Base-by-base conservation (phyloP, 2,329 filamentous ascomycete species). In the Trichoderma sp. region DNA sequence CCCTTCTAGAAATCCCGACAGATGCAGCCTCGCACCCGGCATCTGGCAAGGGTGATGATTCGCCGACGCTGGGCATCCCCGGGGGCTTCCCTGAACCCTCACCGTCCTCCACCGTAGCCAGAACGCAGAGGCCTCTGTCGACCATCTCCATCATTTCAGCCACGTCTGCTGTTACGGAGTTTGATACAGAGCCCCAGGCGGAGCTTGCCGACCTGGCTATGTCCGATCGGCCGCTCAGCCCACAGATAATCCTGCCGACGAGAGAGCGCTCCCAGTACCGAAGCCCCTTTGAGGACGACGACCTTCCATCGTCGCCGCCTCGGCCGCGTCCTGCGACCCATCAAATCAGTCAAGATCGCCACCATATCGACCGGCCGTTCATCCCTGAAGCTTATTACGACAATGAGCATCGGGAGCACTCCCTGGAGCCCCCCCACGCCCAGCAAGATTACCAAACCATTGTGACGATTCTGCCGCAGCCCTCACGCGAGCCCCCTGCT, bases 181-280 rank as follows among this genome's bases (percentile, higher is more conserved):
- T 92, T 69, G 90, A 93, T 69, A 83, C 81, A n/a, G 90, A 92
- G 69, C 82, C 87, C 24, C 90, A 92, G 72, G 85, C 83, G 1
- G 84, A 87, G 52, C 77, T 82, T 1, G 78, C 81, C 0, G 70
- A 78, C 17, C 78, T 76, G 50, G 70, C 71, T 54, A 71, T 70
- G 21, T 68, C 72, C 54, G 66, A 73, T 28, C 73, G 74, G 57
- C 71, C 74, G 26, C 71, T 73, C 5, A 75, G 71, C 57, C 72
- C 75, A 7, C 74, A 73, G 43, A 67, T 67, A 19, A 41, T 71
- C 9, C 66, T 68, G 45, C 60, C 71, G 21, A 67, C 68, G 24
- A 71, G 72, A 55, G 70, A 72, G 34, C 78, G 75, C 67, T 72
- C 76, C 9, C 79, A 82, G 56, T 85, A 85, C 69, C 79, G 79